phyloP scores from a whole-genome alignment of 2,329 filamentous ascomycete species.

The Botrytis pseudocinerea region DNA sequence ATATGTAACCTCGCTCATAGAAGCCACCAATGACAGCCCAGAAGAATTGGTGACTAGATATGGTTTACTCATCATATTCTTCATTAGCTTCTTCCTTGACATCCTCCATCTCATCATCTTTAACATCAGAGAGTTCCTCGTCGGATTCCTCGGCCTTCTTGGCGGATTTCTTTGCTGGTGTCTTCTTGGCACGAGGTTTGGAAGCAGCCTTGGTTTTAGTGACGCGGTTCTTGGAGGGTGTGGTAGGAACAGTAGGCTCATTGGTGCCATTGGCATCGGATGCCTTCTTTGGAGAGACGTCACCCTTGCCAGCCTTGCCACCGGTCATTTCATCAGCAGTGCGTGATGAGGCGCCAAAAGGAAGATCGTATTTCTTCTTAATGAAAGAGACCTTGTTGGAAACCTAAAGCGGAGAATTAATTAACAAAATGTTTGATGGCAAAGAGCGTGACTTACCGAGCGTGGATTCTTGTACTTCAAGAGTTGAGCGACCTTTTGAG shows the following conservation, averaged over 20 bases:
- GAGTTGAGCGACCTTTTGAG: conserved; percentile 28
- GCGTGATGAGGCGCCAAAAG: conserved; percentile 22
- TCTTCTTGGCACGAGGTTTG: conserved; percentile 27
- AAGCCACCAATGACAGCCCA: background rate
- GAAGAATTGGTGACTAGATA: background rate
- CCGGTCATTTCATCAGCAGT: conserved; percentile 8
- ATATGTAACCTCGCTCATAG: background rate
- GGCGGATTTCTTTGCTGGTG: conserved; percentile 25
- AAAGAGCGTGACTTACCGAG: conserved; percentile 28
- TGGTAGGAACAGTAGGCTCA: conserved; percentile 20
- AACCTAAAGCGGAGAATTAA: background rate
- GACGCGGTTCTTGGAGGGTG: conserved; percentile 24
- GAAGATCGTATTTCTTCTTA: conserved; percentile 37
- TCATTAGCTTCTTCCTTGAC: background rate
- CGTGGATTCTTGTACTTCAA: conserved; percentile 30
- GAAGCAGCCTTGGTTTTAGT: conserved; percentile 19
- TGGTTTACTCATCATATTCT: background rate
- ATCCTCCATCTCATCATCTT: conserved; percentile 14
- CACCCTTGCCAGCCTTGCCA: background rate
- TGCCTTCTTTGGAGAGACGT: conserved; percentile 16
- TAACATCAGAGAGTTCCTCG: conserved; percentile 9
- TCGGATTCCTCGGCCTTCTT: conserved; percentile 18
- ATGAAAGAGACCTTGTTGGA: conserved; percentile 32
- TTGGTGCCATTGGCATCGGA: conserved; percentile 17
- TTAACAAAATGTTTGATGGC: background rate